Evolutionary conservation across 2,329 filamentous ascomycete genomes (phyloP), one percentile per base, ranked within the genome.

Genomic region (Scedosporium minutisporum): DNA sequence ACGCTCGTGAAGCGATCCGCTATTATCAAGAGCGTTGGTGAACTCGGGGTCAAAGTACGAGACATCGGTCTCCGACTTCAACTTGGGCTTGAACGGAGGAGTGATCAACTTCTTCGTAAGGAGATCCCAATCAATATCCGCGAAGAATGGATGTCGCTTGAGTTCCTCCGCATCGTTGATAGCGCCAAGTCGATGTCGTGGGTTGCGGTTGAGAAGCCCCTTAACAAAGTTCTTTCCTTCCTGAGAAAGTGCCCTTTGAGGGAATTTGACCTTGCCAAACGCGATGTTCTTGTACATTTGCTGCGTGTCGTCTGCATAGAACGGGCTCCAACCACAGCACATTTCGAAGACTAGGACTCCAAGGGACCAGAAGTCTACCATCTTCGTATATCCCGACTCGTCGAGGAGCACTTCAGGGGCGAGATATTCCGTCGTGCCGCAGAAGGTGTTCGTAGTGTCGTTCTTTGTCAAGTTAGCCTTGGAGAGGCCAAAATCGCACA

Each of bases 211-310:
- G 62, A 99, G 84, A 65, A 99, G 79, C 21, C 95, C 95, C 80
- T 99, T 99, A 71, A 99, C 95, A 70, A 99, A 99, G 76, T 96
- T 97, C 64, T 95, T 86, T 64, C 95, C 95, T 75, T 99, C 95
- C 48, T 92, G 89, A 65, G 92, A 97, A 38, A 99, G 80, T 1
- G 95, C 96, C 74, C 99, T 95, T 67, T 93, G 86, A 6, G 95
- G 95, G 74, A 99, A 99, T 65, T 95, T 85, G 63, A 99, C 95
- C 74, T 99, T 99, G 72, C 95, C 95, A 71, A 99, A 99, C 0
- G 95, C 95, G 73, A 99, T 99, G 78, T 99, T 99, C 81, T 99
- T 99, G 81, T 99, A 99, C 95, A 99, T 99, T 75, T 99, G 95
- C 76, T 99, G 95, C 0, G 95, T 99, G 72, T 99, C 95, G 71